Percentiles rank a stretch among this genome's conserved stretches.
Conservation (phyloP, 805 yeast species). For the Candida andamanensis region DNA sequence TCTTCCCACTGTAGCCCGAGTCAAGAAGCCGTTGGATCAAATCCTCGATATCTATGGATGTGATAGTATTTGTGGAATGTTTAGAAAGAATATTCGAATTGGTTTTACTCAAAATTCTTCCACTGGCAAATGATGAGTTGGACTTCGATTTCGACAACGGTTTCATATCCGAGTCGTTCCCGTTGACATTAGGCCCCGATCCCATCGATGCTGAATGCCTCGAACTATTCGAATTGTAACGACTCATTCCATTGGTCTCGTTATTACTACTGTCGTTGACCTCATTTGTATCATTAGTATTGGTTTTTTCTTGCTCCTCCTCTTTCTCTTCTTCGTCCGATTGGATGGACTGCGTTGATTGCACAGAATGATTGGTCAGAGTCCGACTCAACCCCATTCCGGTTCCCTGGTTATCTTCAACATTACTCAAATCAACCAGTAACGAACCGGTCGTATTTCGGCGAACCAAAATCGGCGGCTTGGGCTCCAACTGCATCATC, state of each 20-base stretch:
- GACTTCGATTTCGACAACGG: slow-evolving; percentile 10
- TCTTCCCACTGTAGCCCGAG: slow-evolving; percentile 93
- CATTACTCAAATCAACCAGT: slow-evolving; percentile 2
- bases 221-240: slow-evolving; percentile 1
- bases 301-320: no score
- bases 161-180: slow-evolving; percentile 4
- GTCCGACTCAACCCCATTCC: not conserved
- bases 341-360: slow-evolving; percentile 5
- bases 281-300: slow-evolving; percentile 1
- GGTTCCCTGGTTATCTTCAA: no score
- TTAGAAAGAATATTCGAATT: slow-evolving; percentile 7
- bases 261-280: not conserved
- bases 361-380: slow-evolving; percentile 1
- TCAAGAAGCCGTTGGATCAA: slow-evolving; percentile 86
- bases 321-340: no score
- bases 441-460: slow-evolving; percentile 41
- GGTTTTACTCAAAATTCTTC: slow-evolving; percentile 7
- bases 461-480: slow-evolving; percentile 63
- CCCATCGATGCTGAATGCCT: slow-evolving; percentile 10
- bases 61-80: slow-evolving; percentile 8
- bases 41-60: slow-evolving; percentile 64
- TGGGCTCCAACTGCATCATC: slow-evolving; percentile 67
- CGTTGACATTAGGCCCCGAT: slow-evolving; percentile 1
- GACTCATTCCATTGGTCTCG: not conserved
- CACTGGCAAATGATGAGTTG: slow-evolving; percentile 11